Percentiles rank a stretch among this genome's conserved stretches.
These are phyloP conservation scores for Entomortierella chlamydospora DNA, from an alignment of 192 early-diverging fungal genomes.

Conservation along the genomic window DNA sequence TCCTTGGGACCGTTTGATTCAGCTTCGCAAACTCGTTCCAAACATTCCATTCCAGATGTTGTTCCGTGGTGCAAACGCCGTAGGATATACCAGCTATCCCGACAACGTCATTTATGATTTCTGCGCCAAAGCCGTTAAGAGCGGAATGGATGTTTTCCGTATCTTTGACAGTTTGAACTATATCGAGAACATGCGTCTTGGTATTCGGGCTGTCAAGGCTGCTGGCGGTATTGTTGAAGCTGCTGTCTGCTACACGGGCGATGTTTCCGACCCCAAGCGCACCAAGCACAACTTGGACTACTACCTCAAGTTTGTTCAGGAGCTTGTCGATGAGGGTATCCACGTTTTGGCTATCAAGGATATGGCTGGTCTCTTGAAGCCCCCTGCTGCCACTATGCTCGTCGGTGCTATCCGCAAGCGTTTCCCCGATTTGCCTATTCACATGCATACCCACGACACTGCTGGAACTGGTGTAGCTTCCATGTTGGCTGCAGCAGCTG, in stretches of 20 bases:
- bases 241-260: constrained; percentile 93
- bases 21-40: constrained; percentile 87
- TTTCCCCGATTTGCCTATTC: constrained; percentile 93
- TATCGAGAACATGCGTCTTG: constrained; percentile 93
- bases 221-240: constrained; percentile 96
- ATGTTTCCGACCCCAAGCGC: constrained; percentile 86
- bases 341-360: constrained; percentile 95
- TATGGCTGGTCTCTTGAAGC: constrained; percentile 98
- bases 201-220: constrained; percentile 92
- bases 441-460: constrained; percentile 97
- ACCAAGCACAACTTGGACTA: constrained; percentile 92
- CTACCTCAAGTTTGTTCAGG: constrained; percentile 90
- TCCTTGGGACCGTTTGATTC: constrained; percentile 94
- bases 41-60: constrained; percentile 99
- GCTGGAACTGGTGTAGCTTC: constrained; percentile 96
- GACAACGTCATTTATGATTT: constrained; percentile 98
- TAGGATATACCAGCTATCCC: constrained; percentile 97
- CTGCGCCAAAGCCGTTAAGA: constrained; percentile 87
- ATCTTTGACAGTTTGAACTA: constrained; percentile 99
- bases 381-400: constrained; percentile 87
- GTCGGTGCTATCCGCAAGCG: constrained; percentile 86
- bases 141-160: constrained; percentile 97
- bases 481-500: constrained; percentile 92
- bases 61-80: constrained; percentile 96
- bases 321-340: constrained; percentile 91